Evolutionary conservation across 495 filamentous ascomycete species (phyloP), one percentile per base, ranked within the genome.

Genomic region (Tricharina praecox): DNA sequence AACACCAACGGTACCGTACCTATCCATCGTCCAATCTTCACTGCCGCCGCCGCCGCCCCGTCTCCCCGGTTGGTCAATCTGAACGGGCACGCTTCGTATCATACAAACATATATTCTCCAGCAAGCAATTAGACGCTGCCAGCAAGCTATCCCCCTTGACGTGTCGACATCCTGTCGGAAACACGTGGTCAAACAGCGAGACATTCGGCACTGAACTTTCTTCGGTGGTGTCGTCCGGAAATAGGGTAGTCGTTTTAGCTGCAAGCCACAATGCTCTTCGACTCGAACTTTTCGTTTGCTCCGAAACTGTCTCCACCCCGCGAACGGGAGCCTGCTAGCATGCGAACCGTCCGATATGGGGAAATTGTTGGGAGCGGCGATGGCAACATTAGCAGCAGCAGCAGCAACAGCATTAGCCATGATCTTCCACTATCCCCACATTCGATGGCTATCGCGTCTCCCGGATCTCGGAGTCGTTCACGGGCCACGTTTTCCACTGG

Each of bases 281-380:
- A 46, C 43, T 46, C 43, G 18, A 46, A 34, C 25, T 46, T 46
- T 46, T 46, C 43, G 11, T 46, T 46, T 23, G 28, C n/a, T 11
- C 28, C 43, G 11, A 33, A 19, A n/a, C 15, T n/a, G n/a, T n/a
- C 24, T 33, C 43, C 11, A 23, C 3, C 8, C 23, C 26, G 28
- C 9, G 28, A 46, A 11, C 26, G 2, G 18, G n/a, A n/a, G n/a
- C n/a, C n/a, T n/a, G n/a, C n/a, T n/a, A n/a, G 43, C 28, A 33
- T 33, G 28, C 25, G 16, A 34, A n/a, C 26, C 4, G 43, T 7
- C 25, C 35, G n/a, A 19, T n/a, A 24, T 25, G 40, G 21, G 13
- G 40, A 26, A 25, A 18, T 16, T 18, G 10, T 40, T 40, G 40
- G 40, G 10, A 23, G 3, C 9, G 20, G 4, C 10, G 39, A 18